phyloP scores from a whole-genome alignment of 345 rosid genomes.

The Eucalyptus shirleyi region DNA sequence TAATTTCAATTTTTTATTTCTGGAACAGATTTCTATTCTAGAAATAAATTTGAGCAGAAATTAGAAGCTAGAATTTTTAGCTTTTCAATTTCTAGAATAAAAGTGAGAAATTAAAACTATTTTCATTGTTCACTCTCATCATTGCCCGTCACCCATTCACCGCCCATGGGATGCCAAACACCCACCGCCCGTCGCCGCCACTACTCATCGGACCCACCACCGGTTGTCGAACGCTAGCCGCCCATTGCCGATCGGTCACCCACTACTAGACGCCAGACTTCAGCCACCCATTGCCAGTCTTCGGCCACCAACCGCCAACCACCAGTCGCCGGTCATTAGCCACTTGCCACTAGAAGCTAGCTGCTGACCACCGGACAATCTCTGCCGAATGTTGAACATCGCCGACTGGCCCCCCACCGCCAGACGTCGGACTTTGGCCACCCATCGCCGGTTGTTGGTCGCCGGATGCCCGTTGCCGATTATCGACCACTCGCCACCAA shows the following conservation, averaged over 20 bases:
- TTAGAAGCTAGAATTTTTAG: too few species aligned
- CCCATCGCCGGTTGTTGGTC: too few species aligned
- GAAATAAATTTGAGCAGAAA: too few species aligned
- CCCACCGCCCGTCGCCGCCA: accelerated
- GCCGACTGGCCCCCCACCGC: accelerated
- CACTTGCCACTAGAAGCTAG: accelerated
- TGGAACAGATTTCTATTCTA: too few species aligned
- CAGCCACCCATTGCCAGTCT: accelerated
- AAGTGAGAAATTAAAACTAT: too few species aligned
- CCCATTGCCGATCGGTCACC: accelerated
- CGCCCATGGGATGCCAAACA: too few species aligned
- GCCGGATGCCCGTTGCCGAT: too few species aligned
- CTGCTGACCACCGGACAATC: accelerated
- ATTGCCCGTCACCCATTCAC: too few species aligned
- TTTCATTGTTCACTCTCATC: too few species aligned
- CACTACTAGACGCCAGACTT: accelerated
- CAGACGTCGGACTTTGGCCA: accelerated
- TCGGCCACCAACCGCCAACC: accelerated
- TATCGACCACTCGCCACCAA: too few species aligned
- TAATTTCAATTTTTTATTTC: too few species aligned
- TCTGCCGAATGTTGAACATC: accelerated
- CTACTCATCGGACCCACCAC: accelerated
- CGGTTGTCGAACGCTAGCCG: accelerated
- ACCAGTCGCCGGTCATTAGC: accelerated
- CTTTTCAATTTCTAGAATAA: too few species aligned